Evolutionary conservation across 768 basidiomycete genomes (phyloP).

Genomic region (Amanita rubescens): DNA sequence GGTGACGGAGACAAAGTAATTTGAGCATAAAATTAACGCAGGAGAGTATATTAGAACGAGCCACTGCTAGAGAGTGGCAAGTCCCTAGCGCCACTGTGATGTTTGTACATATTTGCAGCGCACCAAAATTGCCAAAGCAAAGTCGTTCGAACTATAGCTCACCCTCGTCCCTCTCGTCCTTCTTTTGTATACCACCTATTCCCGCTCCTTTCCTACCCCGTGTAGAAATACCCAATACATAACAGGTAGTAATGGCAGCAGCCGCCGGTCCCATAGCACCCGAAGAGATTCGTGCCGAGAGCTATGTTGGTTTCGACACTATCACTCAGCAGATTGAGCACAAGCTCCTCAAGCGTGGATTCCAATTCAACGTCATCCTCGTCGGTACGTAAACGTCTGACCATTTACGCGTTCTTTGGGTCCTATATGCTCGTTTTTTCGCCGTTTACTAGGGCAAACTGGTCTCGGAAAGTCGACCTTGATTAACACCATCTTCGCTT

Average conservation of each 20-base stretch:
- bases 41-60: too few species aligned
- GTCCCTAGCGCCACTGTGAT: too few species aligned
- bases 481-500: conserved; percentile 98
- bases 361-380: conserved; percentile 98
- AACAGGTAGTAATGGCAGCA: conserved; percentile 4
- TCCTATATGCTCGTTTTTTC: neutral
- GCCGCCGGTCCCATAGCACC: conserved; percentile 8
- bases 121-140: conserved; percentile 1
- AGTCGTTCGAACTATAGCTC: conserved; percentile 7
- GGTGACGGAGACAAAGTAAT: too few species aligned
- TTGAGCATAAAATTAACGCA: too few species aligned
- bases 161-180: neutral
- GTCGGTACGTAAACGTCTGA: conserved; percentile 52
- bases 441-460: conserved; percentile 69
- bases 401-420: neutral
- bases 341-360: conserved; percentile 97
- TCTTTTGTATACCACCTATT: neutral
- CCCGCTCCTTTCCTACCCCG: neutral
- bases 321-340: conserved; percentile 98
- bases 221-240: neutral
- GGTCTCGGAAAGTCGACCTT: conserved; percentile 98
- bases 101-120: neutral
- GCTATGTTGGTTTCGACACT: conserved; percentile 97
- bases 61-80: too few species aligned
- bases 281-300: conserved; percentile 81